phyloP scores from a whole-genome alignment of 1,139 yeast genomes.

The Debaryomycetaceae sp. region DNA sequence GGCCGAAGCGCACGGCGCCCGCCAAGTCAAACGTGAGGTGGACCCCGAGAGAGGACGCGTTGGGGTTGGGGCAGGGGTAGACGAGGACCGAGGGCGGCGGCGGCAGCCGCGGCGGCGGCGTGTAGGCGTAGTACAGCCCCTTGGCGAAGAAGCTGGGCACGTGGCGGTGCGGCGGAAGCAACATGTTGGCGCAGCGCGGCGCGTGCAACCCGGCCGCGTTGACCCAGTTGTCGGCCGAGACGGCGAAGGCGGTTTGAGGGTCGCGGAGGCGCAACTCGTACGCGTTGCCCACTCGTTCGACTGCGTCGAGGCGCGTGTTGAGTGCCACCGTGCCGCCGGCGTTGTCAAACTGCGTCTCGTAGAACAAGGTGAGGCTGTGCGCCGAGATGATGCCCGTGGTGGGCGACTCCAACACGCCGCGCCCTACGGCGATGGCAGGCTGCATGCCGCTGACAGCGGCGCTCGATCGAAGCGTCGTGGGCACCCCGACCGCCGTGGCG shows the following conservation, averaged over 20 bases:
- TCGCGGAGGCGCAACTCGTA: conserved; percentile 24
- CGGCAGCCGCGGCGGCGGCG: conserved; percentile 26
- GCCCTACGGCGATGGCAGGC: conserved; percentile 62
- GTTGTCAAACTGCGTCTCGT: conserved; percentile 48
- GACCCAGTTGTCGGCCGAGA: conserved; percentile 56
- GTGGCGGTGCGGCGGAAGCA: conserved; percentile 62
- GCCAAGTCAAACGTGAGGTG: conserved; percentile 82
- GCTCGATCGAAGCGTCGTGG: conserved; percentile 52
- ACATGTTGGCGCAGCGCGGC: conserved; percentile 59
- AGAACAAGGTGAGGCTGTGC: conserved; percentile 64
- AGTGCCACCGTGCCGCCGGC: conserved; percentile 63
- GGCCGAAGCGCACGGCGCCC: conserved; percentile 80
- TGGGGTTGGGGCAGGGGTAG: conserved; percentile 77
- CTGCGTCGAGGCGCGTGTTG: conserved; percentile 51
- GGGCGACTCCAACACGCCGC: conserved; percentile 70
- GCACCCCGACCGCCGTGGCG: conserved; percentile 52
- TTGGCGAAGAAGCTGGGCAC: conserved; percentile 65
- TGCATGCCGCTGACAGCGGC: conserved; percentile 42
- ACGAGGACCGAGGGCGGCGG: conserved; percentile 41
- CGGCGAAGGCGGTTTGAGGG: conserved; percentile 33
- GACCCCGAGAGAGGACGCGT: conserved; percentile 76
- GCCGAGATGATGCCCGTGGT: conserved; percentile 83
- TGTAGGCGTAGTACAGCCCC: conserved; percentile 72
- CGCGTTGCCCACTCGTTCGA: conserved; percentile 29
- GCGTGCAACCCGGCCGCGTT: conserved; percentile 82